A percentile compares a stretch with the other conserved stretches of the same genome.
phyloP scores from a whole-genome alignment of 1,284 basidiomycete species.

The Pseudozyma sp. region DNA sequence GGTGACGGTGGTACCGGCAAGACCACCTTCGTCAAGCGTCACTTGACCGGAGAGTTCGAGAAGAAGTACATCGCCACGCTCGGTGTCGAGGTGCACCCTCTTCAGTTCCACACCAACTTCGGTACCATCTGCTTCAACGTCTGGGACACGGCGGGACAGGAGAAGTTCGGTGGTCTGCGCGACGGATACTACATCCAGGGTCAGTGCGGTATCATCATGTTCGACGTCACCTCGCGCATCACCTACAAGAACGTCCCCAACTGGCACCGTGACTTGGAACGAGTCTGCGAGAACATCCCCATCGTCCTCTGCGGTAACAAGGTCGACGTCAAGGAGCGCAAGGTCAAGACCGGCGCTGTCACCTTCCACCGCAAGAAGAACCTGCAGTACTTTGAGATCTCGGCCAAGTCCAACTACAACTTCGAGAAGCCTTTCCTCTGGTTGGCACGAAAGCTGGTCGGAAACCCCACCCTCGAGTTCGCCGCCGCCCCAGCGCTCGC shows the following conservation, averaged over 20 bases:
- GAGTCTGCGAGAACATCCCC: constrained; percentile 99
- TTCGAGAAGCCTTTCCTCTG: constrained; percentile 99
- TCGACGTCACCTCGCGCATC: constrained; percentile 99
- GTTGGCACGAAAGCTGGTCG: constrained; percentile 97
- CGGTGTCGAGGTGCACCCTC: constrained; percentile 98
- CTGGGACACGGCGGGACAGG: constrained; percentile 99
- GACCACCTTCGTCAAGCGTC: constrained; percentile 76
- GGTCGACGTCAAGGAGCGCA: constrained; percentile 99
- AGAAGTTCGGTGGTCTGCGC: constrained; percentile 81
- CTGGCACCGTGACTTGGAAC: constrained; percentile 99
- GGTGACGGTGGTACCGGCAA: constrained; percentile 97
- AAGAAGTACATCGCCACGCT: constrained; percentile 99
- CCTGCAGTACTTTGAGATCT: constrained; percentile 99
- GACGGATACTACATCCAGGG: constrained; percentile 73
- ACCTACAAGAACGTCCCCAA: constrained; percentile 99
- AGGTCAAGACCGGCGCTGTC: constrained; percentile 98
- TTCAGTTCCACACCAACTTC: constrained; percentile 96
- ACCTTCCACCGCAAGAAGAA: constrained; percentile 99
- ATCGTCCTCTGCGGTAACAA: constrained; percentile 99
- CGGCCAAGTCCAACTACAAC: constrained; percentile 99
- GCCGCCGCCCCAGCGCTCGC: constrained; percentile 95
- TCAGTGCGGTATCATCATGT: constrained; percentile 99
- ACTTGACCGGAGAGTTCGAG: constrained; percentile 98
- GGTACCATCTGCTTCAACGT: constrained; percentile 99
- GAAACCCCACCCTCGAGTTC: constrained; percentile 90